Evolutionary conservation across 2,329 filamentous ascomycete genomes (phyloP).

Genomic region (Fusarium domesticum): DNA sequence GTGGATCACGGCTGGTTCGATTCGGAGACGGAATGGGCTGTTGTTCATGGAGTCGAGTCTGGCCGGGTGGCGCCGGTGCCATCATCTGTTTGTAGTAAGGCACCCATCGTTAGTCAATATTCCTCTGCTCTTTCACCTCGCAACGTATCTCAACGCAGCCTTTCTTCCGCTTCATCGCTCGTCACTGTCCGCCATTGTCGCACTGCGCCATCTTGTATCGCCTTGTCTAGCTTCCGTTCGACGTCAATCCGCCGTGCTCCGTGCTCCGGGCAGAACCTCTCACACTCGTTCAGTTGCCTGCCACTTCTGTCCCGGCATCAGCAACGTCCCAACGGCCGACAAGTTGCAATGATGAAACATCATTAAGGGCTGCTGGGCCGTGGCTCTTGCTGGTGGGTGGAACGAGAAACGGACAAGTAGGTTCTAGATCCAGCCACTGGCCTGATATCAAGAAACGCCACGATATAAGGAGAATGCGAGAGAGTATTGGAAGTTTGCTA

Average conservation of each 20-base stretch:
- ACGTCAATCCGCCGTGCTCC: not conserved
- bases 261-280: no score
- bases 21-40: constrained; percentile 30
- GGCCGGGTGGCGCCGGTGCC: constrained; percentile 24
- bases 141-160: not conserved
- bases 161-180: constrained; percentile 1
- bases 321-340: no score
- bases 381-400: constrained; percentile 8
- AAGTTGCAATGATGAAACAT: constrained; percentile 3
- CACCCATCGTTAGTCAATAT: constrained; percentile 20
- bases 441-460: constrained; percentile 23
- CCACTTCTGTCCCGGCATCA: no score
- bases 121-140: constrained; percentile 7
- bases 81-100: constrained; percentile 24
- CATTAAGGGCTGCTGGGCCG: constrained; percentile 7
- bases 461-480: constrained; percentile 17
- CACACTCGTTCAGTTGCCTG: not conserved
- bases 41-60: constrained; percentile 20
- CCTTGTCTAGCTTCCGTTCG: not conserved
- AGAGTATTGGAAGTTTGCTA: no score
- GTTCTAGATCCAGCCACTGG: constrained; percentile 28
- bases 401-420: constrained; percentile 5
- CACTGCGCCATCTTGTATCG: not conserved
- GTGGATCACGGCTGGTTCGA: constrained; percentile 28
- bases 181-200: not conserved